A percentile compares a stretch with the other conserved stretches of the same genome.
Conservation (phyloP, 2,329 filamentous ascomycete genomes). For the Aspergillus pseudonomiae region DNA sequence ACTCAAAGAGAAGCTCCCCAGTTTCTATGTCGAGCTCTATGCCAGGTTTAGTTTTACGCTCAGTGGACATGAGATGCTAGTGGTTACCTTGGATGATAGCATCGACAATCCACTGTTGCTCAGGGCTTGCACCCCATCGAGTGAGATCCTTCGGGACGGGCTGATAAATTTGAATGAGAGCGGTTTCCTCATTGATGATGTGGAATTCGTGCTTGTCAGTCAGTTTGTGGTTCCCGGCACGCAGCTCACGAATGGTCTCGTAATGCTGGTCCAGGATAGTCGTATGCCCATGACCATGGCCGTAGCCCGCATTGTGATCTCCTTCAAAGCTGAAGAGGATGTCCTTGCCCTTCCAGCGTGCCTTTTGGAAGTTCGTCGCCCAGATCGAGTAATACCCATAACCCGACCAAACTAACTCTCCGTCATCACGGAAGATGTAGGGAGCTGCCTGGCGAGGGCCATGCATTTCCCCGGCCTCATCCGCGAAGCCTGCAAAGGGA, state of each 20-base stretch:
- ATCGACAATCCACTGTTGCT: conserved; percentile 61
- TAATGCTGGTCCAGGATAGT: conserved; percentile 59
- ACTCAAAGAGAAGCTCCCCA: conserved; percentile 61
- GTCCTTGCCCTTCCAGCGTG: conserved; percentile 54
- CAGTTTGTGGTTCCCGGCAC: conserved; percentile 52
- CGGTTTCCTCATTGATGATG: conserved; percentile 56
- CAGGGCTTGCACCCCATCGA: conserved; percentile 49
- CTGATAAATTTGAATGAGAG: conserved; percentile 58
- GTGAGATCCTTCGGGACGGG: conserved; percentile 52
- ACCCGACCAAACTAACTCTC: conserved; percentile 62
- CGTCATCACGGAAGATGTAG: conserved; percentile 59
- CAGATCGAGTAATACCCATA: conserved; percentile 57
- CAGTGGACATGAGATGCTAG: background rate
- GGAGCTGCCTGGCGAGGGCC: conserved; percentile 55
- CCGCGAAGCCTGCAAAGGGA: conserved; percentile 37
- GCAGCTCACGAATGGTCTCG: conserved; percentile 57
- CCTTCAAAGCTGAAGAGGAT: conserved; percentile 60
- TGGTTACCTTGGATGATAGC: conserved; percentile 55
- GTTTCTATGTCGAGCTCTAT: conserved; percentile 54
- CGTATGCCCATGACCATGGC: conserved; percentile 58
- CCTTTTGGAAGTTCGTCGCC: conserved; percentile 56
- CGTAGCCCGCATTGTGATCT: conserved; percentile 54
- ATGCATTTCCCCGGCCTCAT: conserved; percentile 21
- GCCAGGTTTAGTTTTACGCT: background rate
- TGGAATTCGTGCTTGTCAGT: conserved; percentile 60